Base-by-base conservation (phyloP, 2,329 filamentous ascomycete genomes). In the Sclerotinia trifoliorum region DNA sequence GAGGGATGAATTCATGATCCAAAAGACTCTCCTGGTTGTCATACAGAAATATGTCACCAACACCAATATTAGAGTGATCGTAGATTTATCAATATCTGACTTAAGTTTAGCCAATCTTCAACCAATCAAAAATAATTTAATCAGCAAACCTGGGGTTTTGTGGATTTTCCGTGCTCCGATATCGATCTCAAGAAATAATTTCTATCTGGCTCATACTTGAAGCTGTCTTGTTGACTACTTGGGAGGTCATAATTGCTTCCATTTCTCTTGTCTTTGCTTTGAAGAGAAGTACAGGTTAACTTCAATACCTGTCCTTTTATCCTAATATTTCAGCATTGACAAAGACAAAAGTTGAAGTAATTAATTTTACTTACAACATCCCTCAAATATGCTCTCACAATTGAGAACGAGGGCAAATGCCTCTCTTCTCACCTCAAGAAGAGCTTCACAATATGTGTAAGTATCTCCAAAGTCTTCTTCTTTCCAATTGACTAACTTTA, bases 371-470 rank as follows among this genome's bases (percentile, higher is more conserved):
- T 65, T n/a, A 26, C 42, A 65, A 65, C 58, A 48, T 44, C 17
- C 39, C n/a, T 11, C 19, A 46, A 54, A 54, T 62, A 70, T 77
- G 72, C 71, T 76, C 63, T 73, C 75, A 68, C 73, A 73, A 71
- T 72, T 78, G 71, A 74, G 74, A 67, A 72, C 68, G 52, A 68
- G 73, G 71, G 76, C 74, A 32, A 74, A 71, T 71, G 70, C 73
- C 70, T 71, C 72, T 44, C 51, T 75, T 58, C 71, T 72, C 29
- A 74, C 70, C n/a, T 72, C 75, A 39, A 73, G 70, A 67, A 74
- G 71, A 69, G 69, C 73, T 64, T 73, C 75, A 52, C 70, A 75
- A 72, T 77, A 76, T 72, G 70, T 75, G 77, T 75, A 67, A 67
- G 75, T 69, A 60, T 32, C 13, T 55, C 32, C 29, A 15, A 46